A percentile compares a stretch with the other conserved stretches of the same genome.
Conservation (phyloP, 2,329 filamentous ascomycete species). For the Talaromyces sp. region DNA sequence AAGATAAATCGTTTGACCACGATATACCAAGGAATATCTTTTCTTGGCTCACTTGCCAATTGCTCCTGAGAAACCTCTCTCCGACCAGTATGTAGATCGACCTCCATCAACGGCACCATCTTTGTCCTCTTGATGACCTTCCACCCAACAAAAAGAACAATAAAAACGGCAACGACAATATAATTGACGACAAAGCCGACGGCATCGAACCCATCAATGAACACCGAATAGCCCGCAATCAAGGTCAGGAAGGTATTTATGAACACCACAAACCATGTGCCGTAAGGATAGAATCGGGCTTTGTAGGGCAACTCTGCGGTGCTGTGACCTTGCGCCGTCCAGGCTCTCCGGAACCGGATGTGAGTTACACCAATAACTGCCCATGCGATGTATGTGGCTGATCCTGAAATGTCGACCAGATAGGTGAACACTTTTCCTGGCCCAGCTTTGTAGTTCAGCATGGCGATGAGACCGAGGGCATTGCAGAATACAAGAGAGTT, state of each 20-base stretch:
- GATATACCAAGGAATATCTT: background rate
- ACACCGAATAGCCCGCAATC: conserved; percentile 55
- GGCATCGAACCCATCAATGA: conserved; percentile 50
- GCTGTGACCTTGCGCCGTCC: background rate
- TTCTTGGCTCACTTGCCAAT: background rate
- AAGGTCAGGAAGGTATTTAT: conserved; percentile 53
- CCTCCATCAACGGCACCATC: background rate
- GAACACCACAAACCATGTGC: conserved; percentile 48
- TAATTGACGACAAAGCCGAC: conserved; percentile 57
- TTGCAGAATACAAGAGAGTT: conserved; percentile 44
- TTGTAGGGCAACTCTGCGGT: conserved; percentile 48
- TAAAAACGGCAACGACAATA: conserved; percentile 54
- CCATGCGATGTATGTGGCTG: conserved; percentile 42
- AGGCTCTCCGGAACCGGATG: conserved; percentile 37
- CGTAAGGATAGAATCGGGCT: conserved; percentile 53
- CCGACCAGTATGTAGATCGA: background rate
- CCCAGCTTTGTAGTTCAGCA: conserved; percentile 64
- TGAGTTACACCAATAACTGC: conserved; percentile 43
- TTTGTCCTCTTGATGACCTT: conserved; percentile 42
- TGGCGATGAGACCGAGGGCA: conserved; percentile 62
- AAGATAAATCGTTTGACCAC: background rate
- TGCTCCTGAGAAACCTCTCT: background rate
- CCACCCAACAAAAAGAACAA: conserved; percentile 47
- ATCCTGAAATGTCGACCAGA: conserved; percentile 36
- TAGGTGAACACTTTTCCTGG: conserved; percentile 59